Conservation (phyloP, 345 rosid species). For the Citrus sp. region DNA sequence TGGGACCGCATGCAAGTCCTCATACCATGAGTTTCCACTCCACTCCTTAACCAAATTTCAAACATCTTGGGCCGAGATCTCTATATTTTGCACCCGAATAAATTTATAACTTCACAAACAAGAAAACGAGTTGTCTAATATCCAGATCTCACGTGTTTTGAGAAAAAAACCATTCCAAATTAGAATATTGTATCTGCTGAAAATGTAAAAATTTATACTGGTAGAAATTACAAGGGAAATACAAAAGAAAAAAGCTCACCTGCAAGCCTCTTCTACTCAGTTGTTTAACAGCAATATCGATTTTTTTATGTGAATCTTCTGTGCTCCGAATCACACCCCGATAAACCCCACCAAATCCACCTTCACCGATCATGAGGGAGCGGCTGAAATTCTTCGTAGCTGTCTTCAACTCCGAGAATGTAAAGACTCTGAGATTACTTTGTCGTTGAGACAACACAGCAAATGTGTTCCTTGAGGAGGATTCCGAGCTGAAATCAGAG, state of each 20-base stretch:
- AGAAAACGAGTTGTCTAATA: not conserved
- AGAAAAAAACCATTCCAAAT: not conserved
- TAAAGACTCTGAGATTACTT: slow-evolving; percentile 69
- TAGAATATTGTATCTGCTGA: not conserved
- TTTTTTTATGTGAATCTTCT: slow-evolving; percentile 57
- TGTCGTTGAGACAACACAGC: slow-evolving; percentile 65
- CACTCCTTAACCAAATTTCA: not conserved
- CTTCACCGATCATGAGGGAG: slow-evolving; percentile 90
- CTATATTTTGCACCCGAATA: not conserved
- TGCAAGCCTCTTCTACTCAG: slow-evolving; percentile 87
- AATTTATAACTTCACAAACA: not conserved
- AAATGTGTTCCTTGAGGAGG: slow-evolving; percentile 60
- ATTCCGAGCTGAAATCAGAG: slow-evolving; percentile 62
- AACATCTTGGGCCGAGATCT: not conserved
- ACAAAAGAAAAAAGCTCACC: slow-evolving; percentile 33
- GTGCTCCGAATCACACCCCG: slow-evolving; percentile 59
- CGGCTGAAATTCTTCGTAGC: slow-evolving; percentile 93
- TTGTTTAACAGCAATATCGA: slow-evolving; percentile 93
- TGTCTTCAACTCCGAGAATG: slow-evolving; percentile 63
- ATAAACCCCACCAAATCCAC: slow-evolving; percentile 92
- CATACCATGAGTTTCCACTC: not conserved
- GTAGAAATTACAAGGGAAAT: not conserved
- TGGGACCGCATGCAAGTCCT: not conserved
- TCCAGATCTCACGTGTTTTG: not conserved
- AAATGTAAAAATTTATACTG: not conserved